phyloP scores from a whole-genome alignment of 306 rosid species.

The Quercus cerris region DNA sequence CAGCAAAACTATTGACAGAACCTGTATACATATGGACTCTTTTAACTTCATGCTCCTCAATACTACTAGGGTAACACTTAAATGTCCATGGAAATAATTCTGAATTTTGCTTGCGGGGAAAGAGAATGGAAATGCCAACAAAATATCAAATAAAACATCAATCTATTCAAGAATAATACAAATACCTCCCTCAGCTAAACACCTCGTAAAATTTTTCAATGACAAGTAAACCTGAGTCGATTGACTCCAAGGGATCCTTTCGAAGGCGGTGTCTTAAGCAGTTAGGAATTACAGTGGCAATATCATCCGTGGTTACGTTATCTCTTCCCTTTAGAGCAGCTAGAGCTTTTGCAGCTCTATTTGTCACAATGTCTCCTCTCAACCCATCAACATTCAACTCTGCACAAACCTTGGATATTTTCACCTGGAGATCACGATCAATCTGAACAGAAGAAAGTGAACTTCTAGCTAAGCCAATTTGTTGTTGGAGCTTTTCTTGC shows the following conservation, averaged over 20 bases:
- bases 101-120: constrained; percentile 20
- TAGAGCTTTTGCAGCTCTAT: constrained; percentile 89
- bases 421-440: constrained; percentile 75
- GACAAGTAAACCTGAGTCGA: constrained; percentile 91
- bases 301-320: constrained; percentile 67
- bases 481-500: constrained; percentile 75
- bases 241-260: constrained; percentile 93
- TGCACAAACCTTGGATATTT: constrained; percentile 80
- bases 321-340: constrained; percentile 86
- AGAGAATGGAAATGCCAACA: constrained; percentile 23
- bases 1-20: neutral
- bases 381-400: constrained; percentile 93
- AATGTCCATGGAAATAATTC: constrained; percentile 14
- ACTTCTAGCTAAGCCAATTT: constrained; percentile 68
- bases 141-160: constrained; percentile 15
- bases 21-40: neutral
- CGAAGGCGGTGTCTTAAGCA: constrained; percentile 94
- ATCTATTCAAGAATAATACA: constrained; percentile 26
- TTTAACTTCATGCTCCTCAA: neutral
- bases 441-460: constrained; percentile 63
- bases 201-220: constrained; percentile 84
- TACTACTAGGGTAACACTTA: constrained; percentile 1
- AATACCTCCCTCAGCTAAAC: constrained; percentile 50
- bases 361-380: constrained; percentile 92
- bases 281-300: constrained; percentile 93